These are phyloP conservation scores for Wolfiporia cocos DNA, from an alignment of 1,284 basidiomycete species.

Conservation along the genomic window DNA sequence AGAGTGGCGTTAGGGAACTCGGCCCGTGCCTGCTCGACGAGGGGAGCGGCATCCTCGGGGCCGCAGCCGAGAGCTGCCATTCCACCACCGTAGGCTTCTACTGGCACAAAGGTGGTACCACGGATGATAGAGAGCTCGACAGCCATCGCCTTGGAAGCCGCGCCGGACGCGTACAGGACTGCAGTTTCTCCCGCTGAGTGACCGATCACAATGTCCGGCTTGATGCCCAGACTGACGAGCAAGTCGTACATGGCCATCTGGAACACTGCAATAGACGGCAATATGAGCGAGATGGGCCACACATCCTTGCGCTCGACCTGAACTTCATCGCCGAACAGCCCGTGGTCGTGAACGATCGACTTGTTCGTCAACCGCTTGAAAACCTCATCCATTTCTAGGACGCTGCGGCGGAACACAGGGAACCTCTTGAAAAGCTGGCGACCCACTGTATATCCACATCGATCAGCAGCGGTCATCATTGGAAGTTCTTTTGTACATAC, in stretches of 20 bases:
- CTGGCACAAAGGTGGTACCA: slow-evolving; percentile 26
- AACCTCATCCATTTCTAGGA: slow-evolving; percentile 31
- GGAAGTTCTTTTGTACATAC: no score
- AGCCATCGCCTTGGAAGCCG: slow-evolving; percentile 32
- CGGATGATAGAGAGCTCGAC: slow-evolving; percentile 34
- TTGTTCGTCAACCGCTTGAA: slow-evolving; percentile 25
- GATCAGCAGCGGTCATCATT: no score
- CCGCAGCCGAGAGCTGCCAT: slow-evolving; percentile 39
- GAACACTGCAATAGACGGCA: slow-evolving; percentile 34
- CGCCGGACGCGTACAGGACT: slow-evolving; percentile 36
- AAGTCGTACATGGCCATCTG: slow-evolving; percentile 40
- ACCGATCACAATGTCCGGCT: slow-evolving; percentile 32
- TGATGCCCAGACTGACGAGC: slow-evolving; percentile 27
- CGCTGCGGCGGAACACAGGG: slow-evolving; percentile 29
- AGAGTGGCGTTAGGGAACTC: slow-evolving; percentile 14
- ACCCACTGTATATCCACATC: no score
- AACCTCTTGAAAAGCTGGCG: slow-evolving; percentile 25
- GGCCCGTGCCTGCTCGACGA: slow-evolving; percentile 15
- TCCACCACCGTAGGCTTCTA: slow-evolving; percentile 27
- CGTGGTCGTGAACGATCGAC: slow-evolving; percentile 28
- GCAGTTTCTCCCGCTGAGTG: slow-evolving; percentile 40
- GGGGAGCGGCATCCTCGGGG: slow-evolving; percentile 15
- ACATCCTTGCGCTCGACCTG: slow-evolving; percentile 21
- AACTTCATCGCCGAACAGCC: slow-evolving; percentile 23
- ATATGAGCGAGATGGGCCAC: slow-evolving; percentile 28